Percentiles rank a stretch among this genome's conserved stretches.
These are phyloP conservation scores for Hansenula anomala DNA, from an alignment of 1,139 yeast species.

Conservation along the genomic window DNA sequence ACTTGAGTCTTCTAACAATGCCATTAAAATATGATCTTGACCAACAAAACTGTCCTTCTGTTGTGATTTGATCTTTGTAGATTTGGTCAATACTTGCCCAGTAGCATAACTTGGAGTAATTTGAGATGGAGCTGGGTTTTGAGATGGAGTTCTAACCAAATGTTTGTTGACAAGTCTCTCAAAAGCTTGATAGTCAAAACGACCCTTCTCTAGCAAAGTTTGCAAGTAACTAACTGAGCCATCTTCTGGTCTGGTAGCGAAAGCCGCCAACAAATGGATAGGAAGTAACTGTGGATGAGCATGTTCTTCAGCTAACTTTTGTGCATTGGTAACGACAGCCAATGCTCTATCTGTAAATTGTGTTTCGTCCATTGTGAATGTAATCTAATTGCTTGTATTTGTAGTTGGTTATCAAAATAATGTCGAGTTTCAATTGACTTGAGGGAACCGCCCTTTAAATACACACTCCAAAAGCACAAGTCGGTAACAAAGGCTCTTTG, in stretches of 20 bases:
- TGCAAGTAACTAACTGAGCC: constrained; percentile 62
- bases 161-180: constrained; percentile 78
- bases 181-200: constrained; percentile 81
- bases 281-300: constrained; percentile 82
- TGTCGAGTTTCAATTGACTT: too few relatives aligned
- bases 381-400: not conserved
- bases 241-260: constrained; percentile 74
- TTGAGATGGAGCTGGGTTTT: constrained; percentile 80
- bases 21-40: constrained; percentile 88
- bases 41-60: constrained; percentile 92
- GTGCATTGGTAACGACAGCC: constrained; percentile 72
- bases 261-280: constrained; percentile 85
- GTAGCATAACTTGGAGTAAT: constrained; percentile 64
- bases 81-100: constrained; percentile 65
- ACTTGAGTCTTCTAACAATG: constrained; percentile 73
- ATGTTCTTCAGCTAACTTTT: constrained; percentile 78
- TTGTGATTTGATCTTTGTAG: constrained; percentile 70
- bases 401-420: not conserved
- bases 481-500: not conserved
- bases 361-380: constrained; percentile 45
- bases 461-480: too few relatives aligned
- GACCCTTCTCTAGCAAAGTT: constrained; percentile 80
- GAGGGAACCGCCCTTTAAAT: too few relatives aligned
- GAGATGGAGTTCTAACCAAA: constrained; percentile 81
- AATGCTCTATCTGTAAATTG: constrained; percentile 94